Evolutionary conservation across 2,329 filamentous ascomycete genomes (phyloP).

Genomic region (Penicillium griseofulvum): DNA sequence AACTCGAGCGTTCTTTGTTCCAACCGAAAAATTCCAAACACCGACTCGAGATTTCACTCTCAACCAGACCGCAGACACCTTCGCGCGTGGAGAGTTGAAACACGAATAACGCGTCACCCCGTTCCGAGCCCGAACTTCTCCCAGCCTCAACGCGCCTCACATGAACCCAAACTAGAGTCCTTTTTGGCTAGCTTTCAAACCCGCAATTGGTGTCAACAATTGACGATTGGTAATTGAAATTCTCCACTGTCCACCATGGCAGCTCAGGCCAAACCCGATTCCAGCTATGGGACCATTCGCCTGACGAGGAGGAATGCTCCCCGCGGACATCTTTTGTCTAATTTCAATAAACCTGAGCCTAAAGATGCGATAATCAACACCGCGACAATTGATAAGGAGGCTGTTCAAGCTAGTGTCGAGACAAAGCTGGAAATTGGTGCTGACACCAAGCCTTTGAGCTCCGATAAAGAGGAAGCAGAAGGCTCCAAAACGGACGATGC

Average conservation of each 20-base stretch:
- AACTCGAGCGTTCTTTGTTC: slow-evolving; percentile 4
- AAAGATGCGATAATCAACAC: neutral
- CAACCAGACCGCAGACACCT: neutral
- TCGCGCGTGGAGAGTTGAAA: neutral
- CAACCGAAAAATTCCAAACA: neutral
- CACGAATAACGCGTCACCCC: neutral
- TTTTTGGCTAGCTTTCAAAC: neutral
- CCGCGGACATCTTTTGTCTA: slow-evolving; percentile 24
- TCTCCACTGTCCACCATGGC: slow-evolving; percentile 19
- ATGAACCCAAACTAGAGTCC: neutral
- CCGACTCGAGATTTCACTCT: neutral
- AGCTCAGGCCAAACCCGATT: slow-evolving; percentile 21
- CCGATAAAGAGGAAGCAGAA: slow-evolving; percentile 4
- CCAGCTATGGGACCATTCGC: slow-evolving; percentile 27
- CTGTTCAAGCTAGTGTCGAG: neutral
- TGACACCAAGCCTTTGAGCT: slow-evolving; percentile 6
- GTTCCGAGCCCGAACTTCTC: neutral
- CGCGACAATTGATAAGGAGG: neutral
- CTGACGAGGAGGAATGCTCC: slow-evolving; percentile 22
- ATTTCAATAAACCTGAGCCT: slow-evolving; percentile 19
- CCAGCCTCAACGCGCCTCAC: slow-evolving; percentile 1
- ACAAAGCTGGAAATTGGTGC: neutral
- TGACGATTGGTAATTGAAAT: neutral
- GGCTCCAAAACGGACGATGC: neutral
- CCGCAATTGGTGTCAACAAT: neutral